Evolutionary conservation across 352 stramenopile genomes (phyloP).

Genomic region (Phytophthora pseudosyringae): DNA sequence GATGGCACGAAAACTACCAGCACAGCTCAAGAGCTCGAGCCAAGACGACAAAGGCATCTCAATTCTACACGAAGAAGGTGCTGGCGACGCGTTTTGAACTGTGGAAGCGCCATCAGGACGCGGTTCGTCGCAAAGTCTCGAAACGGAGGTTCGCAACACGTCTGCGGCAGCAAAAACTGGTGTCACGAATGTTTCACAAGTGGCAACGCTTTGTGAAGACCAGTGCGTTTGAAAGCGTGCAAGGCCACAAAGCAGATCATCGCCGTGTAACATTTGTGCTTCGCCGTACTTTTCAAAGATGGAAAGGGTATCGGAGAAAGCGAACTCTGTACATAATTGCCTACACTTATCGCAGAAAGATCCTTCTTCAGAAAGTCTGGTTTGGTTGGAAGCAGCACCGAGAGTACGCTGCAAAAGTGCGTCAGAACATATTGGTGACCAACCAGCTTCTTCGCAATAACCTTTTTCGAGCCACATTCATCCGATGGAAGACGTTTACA

Average conservation of each 20-base stretch:
- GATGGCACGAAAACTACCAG: constrained; percentile 15
- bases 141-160: constrained; percentile 12
- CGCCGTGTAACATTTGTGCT: constrained; percentile 12
- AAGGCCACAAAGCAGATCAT: neutral
- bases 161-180: constrained; percentile 11
- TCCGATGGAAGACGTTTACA: constrained; percentile 34
- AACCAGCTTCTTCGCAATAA: constrained; percentile 37
- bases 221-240: neutral
- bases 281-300: constrained; percentile 15
- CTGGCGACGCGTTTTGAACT: constrained; percentile 6
- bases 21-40: neutral
- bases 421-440: constrained; percentile 34
- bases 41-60: constrained; percentile 5
- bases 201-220: constrained; percentile 13
- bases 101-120: constrained; percentile 17
- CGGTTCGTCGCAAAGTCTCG: constrained; percentile 11
- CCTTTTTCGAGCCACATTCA: constrained; percentile 29
- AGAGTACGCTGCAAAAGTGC: constrained; percentile 35
- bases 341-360: constrained; percentile 5
- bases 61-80: constrained; percentile 5
- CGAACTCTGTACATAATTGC: constrained; percentile 30
- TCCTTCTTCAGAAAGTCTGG: constrained; percentile 32
- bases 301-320: constrained; percentile 29
- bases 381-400: constrained; percentile 20
- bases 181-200: constrained; percentile 16